Evolutionary conservation across 176 grass and related monocot genomes (phyloP).

Genomic region (Tillandsia fasciculata): DNA sequence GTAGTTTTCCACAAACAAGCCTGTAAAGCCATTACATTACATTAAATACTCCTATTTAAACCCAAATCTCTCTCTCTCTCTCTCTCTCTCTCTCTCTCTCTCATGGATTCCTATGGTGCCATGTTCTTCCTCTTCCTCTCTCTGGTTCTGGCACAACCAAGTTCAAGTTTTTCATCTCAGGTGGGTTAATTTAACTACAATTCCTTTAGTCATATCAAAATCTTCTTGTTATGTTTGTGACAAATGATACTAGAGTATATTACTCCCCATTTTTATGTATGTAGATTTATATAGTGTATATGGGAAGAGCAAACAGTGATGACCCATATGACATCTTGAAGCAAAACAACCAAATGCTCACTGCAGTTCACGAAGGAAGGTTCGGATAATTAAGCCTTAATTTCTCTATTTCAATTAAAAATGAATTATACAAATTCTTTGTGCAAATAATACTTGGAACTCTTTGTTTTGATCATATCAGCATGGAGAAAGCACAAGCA

Average conservation of each 20-base stretch:
- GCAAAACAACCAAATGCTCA: constrained; percentile 54
- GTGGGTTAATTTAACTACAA: background rate
- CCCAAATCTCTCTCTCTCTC: no score
- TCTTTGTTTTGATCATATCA: constrained; percentile 3
- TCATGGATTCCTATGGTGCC: constrained; percentile 21
- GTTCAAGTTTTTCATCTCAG: constrained; percentile 22
- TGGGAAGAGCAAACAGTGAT: constrained; percentile 30
- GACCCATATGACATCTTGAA: constrained; percentile 10
- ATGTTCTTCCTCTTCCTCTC: constrained; percentile 16
- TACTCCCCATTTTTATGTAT: background rate
- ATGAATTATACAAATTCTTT: background rate
- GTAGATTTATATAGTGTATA: constrained; percentile 58
- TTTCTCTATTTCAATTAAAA: background rate
- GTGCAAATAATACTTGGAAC: background rate
- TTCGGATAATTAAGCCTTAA: background rate
- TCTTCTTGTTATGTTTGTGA: background rate
- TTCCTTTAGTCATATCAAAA: background rate
- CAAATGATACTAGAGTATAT: background rate
- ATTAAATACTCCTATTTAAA: background rate
- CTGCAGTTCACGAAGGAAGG: constrained; percentile 64
- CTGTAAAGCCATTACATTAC: background rate
- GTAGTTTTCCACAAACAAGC: background rate
- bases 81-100: background rate
- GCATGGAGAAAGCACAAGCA: constrained; percentile 45
- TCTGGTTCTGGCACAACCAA: constrained; percentile 14